Base-by-base conservation (phyloP, 1,139 yeast genomes). In the Taphrina sp. region DNA sequence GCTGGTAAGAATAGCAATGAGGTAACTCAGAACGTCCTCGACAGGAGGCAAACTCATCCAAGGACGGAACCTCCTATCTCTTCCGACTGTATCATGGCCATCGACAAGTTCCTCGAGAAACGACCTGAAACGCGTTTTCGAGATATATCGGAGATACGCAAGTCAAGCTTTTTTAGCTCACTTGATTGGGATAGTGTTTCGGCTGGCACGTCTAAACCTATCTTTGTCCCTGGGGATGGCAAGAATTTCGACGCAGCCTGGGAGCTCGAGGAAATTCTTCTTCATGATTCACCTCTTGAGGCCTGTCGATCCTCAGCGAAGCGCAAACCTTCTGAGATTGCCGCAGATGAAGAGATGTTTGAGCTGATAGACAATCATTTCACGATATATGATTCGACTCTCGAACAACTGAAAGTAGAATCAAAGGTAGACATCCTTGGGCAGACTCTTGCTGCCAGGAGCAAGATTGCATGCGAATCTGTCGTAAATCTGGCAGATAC, bases 51-150 rank as follows among this genome's bases (percentile, higher is more conserved):
- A 16, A 24, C 23, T 7, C 65, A 58, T 55, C 63, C 61, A 3
- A 46, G 52, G 7, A 62, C 64, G 2, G 52, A 23, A 3, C 68
- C 66, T 3, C 59, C 63, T 5, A 65, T 65, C 0, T 61, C 68
- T 2, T 37, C 41, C 3, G 61, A 42, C 1, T 67, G 69, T 31
- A 54, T 51, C n/a, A 26, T 42, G 1, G 69, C 69, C 5, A 65
- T 68, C 19, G 28, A 56, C 23, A 43, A 58, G 23, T 60, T 69
- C 37, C 60, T 69, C 12, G 34, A 43, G 22, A 17, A 34, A 14
- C 44, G 43, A 14, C 60, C 61, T 3, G 7, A 12, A 5, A 20
- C 46, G 23, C 61, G 63, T 19, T 47, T 58, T 2, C 62, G 61
- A 7, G 39, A 46, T 34, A 16, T 33, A 14, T 36, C 34, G 5